Evolutionary conservation across 2,329 filamentous ascomycete species (phyloP).

Genomic region (Penicillium fuscoglaucum): DNA sequence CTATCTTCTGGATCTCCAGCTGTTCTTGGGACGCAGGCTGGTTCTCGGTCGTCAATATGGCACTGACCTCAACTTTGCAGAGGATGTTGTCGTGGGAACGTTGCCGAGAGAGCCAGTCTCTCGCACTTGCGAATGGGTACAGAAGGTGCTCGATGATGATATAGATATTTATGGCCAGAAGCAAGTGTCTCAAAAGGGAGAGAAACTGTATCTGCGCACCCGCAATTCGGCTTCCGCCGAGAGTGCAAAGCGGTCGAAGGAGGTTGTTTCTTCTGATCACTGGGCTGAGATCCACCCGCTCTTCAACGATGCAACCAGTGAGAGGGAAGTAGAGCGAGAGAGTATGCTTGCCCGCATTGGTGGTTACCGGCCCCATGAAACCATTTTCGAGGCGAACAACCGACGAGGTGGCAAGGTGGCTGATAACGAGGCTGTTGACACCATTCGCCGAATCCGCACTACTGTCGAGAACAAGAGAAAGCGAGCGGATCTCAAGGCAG

Average conservation of each 20-base stretch:
- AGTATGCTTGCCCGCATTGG: conserved; percentile 88
- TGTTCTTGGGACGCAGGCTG: conserved; percentile 86
- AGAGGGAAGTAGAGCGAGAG: conserved; percentile 69
- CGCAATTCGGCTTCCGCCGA: conserved; percentile 86
- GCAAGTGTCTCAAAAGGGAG: conserved; percentile 77
- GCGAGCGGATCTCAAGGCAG: conserved; percentile 33
- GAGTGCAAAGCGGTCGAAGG: conserved; percentile 83
- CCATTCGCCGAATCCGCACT: conserved; percentile 47
- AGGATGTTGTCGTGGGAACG: conserved; percentile 80
- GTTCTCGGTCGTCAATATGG: conserved; percentile 68
- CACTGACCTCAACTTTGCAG: conserved; percentile 67
- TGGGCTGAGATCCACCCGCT: conserved; percentile 78
- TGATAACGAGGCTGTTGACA: conserved; percentile 64
- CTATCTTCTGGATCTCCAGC: conserved; percentile 88
- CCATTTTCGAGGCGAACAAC: conserved; percentile 92
- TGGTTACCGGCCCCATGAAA: conserved; percentile 85
- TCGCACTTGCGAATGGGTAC: conserved; percentile 76
- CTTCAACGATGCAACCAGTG: conserved; percentile 67
- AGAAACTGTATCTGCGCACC: conserved; percentile 88
- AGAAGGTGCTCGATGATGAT: conserved; percentile 73
- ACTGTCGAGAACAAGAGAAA: conserved; percentile 46
- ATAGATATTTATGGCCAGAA: conserved; percentile 71
- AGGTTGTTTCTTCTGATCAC: conserved; percentile 67
- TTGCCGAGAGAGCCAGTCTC: conserved; percentile 73
- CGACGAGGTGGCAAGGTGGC: conserved; percentile 69